These are phyloP conservation scores for Przewalskia tangutica DNA, from an alignment of 257 asterid genomes.

Conservation along the genomic window DNA sequence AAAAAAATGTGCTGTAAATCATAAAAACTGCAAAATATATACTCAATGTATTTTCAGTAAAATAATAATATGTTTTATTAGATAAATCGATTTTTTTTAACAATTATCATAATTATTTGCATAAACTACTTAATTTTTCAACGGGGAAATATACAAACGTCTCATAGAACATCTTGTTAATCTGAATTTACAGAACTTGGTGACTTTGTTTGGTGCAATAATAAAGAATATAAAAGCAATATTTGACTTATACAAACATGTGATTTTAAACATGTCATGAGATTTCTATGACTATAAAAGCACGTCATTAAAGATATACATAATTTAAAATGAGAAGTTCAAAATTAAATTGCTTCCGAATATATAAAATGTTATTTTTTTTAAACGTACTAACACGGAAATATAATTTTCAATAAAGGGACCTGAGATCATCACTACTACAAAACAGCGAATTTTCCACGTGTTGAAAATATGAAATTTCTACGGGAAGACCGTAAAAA, in stretches of 20 bases:
- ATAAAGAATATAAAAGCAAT: not conserved
- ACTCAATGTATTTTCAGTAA: not conserved
- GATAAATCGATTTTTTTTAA: not conserved
- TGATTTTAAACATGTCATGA: not conserved
- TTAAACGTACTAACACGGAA: not conserved
- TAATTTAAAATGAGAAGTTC: not conserved
- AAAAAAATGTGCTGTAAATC: not conserved
- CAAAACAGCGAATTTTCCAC: too few species aligned
- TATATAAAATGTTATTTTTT: not conserved
- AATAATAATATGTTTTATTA: not conserved
- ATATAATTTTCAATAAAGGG: too few species aligned
- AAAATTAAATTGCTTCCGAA: not conserved
- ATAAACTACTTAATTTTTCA: too few species aligned
- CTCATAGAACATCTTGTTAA: too few species aligned
- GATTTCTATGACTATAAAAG: not conserved
- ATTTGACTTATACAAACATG: not conserved
- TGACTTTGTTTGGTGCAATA: not conserved
- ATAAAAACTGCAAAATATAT: not conserved
- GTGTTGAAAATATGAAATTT: not conserved
- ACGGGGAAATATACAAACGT: too few species aligned
- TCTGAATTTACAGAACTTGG: too few species aligned
- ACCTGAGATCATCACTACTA: not conserved
- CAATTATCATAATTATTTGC: not conserved
- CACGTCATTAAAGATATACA: not conserved
- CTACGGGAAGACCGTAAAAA: rapidly evolving